A percentile compares a stretch with the other conserved stretches of the same genome.
Conservation (phyloP, 352 stramenopile genomes). For the Phytopythium sindhum region DNA sequence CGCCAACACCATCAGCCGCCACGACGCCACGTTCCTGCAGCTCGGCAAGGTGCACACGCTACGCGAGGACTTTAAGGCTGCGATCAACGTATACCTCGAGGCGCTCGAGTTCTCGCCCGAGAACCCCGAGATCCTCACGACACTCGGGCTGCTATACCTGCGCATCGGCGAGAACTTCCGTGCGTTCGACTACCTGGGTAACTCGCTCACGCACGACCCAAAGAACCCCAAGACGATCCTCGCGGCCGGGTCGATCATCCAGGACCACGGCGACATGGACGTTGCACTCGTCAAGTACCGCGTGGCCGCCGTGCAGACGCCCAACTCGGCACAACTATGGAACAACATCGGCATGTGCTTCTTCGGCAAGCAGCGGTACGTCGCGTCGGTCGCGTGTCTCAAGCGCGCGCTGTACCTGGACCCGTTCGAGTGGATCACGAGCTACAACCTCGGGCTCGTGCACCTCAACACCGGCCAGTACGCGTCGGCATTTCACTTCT, state of each 20-base stretch:
- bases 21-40: slow-evolving; percentile 91
- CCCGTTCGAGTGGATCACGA: slow-evolving; percentile 94
- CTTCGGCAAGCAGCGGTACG: slow-evolving; percentile 89
- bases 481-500: slow-evolving; percentile 92
- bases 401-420: slow-evolving; percentile 91
- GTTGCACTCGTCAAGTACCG: slow-evolving; percentile 94
- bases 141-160: slow-evolving; percentile 88
- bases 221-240: slow-evolving; percentile 91
- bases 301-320: slow-evolving; percentile 88
- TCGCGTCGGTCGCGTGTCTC: slow-evolving; percentile 87
- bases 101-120: slow-evolving; percentile 93
- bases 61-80: slow-evolving; percentile 81
- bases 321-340: slow-evolving; percentile 92
- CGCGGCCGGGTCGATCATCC: slow-evolving; percentile 90
- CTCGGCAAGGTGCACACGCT: slow-evolving; percentile 87
- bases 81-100: slow-evolving; percentile 89
- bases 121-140: slow-evolving; percentile 91
- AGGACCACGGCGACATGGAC: slow-evolving; percentile 93
- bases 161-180: slow-evolving; percentile 88
- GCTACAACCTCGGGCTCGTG: slow-evolving; percentile 93
- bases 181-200: slow-evolving; percentile 93
- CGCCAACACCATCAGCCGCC: slow-evolving; percentile 89
- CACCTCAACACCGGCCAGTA: slow-evolving; percentile 92
- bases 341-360: slow-evolving; percentile 97
- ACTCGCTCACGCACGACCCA: slow-evolving; percentile 90